Conservation (phyloP, 1,284 basidiomycete species). For the Mycena citricolor region DNA sequence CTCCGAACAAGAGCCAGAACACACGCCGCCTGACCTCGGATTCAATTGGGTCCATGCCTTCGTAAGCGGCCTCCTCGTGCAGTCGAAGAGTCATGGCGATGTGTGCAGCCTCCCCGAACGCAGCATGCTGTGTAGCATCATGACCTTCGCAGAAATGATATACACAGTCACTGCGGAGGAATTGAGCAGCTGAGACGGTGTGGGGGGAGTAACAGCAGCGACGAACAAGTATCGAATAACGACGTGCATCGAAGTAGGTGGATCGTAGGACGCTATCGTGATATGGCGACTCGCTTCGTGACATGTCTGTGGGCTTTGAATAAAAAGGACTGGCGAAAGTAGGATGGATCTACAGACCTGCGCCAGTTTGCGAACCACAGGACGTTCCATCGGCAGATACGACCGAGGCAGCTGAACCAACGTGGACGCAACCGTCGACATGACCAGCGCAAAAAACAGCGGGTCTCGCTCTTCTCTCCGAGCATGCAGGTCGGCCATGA, state of each 20-base stretch:
- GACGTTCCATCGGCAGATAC: conserved; percentile 78
- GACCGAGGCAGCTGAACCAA: conserved; percentile 80
- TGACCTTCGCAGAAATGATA: conserved; percentile 88
- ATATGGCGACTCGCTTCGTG: conserved; percentile 81
- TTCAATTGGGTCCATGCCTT: conserved; percentile 80
- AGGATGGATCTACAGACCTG: conserved; percentile 34
- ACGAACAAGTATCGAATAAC: conserved; percentile 82
- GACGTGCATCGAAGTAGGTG: conserved; percentile 77
- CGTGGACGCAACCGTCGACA: conserved; percentile 81
- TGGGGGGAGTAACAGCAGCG: conserved; percentile 8
- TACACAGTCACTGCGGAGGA: conserved; percentile 69
- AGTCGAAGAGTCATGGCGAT: conserved; percentile 78
- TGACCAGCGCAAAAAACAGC: conserved; percentile 84
- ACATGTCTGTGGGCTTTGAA: conserved; percentile 49
- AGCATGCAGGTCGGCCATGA: conserved; percentile 79
- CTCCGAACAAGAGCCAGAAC: conserved; percentile 86
- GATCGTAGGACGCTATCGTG: conserved; percentile 76
- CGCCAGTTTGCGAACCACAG: conserved; percentile 74
- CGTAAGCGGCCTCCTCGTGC: conserved; percentile 81
- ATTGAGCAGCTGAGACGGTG: conserved; percentile 12
- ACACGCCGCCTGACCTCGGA: conserved; percentile 77
- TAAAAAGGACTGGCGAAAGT: conserved; percentile 1
- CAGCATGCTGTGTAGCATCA: conserved; percentile 81
- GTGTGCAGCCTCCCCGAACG: conserved; percentile 80
- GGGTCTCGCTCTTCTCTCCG: conserved; percentile 79